A percentile compares a stretch with the other conserved stretches of the same genome.
Evolutionary conservation across 331 rosid species (phyloP).

Genomic region (Rosa hybrid): DNA sequence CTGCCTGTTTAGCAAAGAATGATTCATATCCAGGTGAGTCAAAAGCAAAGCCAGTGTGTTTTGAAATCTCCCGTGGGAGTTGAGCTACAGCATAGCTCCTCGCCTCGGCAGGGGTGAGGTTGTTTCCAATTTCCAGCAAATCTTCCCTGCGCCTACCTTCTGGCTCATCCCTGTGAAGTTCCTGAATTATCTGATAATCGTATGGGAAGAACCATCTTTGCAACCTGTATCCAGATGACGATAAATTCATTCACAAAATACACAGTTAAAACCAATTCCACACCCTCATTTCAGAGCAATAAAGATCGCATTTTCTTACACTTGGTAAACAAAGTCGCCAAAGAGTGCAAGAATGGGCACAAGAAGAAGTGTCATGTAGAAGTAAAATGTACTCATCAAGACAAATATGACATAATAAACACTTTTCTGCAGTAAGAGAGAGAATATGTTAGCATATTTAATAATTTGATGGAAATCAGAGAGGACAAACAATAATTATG

Average conservation of each 20-base stretch:
- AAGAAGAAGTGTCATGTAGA: constrained; percentile 73
- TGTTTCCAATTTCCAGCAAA: constrained; percentile 62
- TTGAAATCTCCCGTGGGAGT: constrained; percentile 80
- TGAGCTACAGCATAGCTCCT: constrained; percentile 83
- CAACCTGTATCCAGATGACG: constrained; percentile 48
- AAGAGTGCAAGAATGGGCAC: constrained; percentile 72
- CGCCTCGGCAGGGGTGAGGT: constrained; percentile 67
- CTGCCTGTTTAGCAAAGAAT: constrained; percentile 82
- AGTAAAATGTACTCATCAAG: constrained; percentile 84
- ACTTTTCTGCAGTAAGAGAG: constrained; percentile 66
- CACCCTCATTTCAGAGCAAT: background rate
- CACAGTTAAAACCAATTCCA: background rate
- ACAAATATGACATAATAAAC: constrained; percentile 74
- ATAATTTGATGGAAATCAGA: constrained; percentile 11
- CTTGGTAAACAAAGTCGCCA: constrained; percentile 80
- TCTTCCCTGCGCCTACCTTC: constrained; percentile 55
- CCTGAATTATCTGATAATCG: constrained; percentile 91
- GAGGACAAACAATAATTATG: constrained; percentile 10
- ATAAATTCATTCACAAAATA: constrained; percentile 15
- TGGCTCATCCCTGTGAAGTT: constrained; percentile 72
- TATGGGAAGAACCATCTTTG: constrained; percentile 97
- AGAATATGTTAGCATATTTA: constrained; percentile 11
- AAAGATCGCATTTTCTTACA: constrained; percentile 49
- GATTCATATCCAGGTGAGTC: constrained; percentile 97
- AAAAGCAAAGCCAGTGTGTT: constrained; percentile 94